These are phyloP conservation scores for Gloeophyllum trabeum DNA, from an alignment of 768 basidiomycete species.

Conservation along the genomic window DNA sequence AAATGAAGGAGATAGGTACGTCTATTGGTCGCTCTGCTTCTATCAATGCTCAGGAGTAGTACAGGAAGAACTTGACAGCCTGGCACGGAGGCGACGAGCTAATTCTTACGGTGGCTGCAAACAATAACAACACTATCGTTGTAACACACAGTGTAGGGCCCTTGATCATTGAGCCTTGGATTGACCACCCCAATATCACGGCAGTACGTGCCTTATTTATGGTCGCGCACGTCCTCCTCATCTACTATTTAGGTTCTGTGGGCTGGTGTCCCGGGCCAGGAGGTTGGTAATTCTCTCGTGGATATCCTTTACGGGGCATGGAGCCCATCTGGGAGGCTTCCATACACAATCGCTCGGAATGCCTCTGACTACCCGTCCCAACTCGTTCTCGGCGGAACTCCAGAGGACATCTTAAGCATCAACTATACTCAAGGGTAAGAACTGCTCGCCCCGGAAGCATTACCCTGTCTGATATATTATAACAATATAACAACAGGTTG, in stretches of 20 bases:
- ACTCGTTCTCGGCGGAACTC: slow-evolving; percentile 25
- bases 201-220: slow-evolving; percentile 34
- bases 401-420: slow-evolving; percentile 31
- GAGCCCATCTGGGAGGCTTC: slow-evolving; percentile 59
- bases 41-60: not conserved
- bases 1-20: slow-evolving; percentile 57
- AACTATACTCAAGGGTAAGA: slow-evolving; percentile 53
- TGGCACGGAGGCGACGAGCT: slow-evolving; percentile 64
- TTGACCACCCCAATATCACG: slow-evolving; percentile 62
- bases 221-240: slow-evolving; percentile 17
- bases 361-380: slow-evolving; percentile 36
- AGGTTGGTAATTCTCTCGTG: slow-evolving; percentile 58
- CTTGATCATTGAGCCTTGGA: slow-evolving; percentile 53
- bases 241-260: slow-evolving; percentile 32
- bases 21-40: slow-evolving; percentile 2
- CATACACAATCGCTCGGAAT: slow-evolving; percentile 65
- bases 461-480: not conserved
- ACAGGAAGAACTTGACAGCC: slow-evolving; percentile 47
- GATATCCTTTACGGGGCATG: slow-evolving; percentile 62
- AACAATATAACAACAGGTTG: not conserved
- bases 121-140: slow-evolving; percentile 31
- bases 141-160: slow-evolving; percentile 38
- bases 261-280: slow-evolving; percentile 60
- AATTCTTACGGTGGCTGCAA: slow-evolving; percentile 46
- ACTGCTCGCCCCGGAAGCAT: not conserved